Evolutionary conservation across 1,284 basidiomycete genomes (phyloP).

Genomic region (Puccinia horiana): DNA sequence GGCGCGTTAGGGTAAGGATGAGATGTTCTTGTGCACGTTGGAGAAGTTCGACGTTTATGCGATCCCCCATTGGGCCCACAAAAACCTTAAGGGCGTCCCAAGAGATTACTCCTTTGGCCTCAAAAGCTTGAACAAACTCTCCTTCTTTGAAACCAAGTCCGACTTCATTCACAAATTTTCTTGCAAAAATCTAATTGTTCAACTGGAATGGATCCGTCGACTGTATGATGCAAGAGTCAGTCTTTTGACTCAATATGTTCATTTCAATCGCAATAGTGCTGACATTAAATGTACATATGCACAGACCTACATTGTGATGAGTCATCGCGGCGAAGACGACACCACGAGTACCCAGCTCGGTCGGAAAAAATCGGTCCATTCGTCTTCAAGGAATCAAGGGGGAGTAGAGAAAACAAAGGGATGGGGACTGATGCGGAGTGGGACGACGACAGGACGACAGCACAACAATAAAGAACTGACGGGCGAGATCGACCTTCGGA

Average conservation of each 20-base stretch:
- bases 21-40: conserved; percentile 46
- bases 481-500: neutral
- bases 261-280: too few species aligned
- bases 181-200: conserved; percentile 14
- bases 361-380: neutral
- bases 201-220: conserved; percentile 47
- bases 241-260: neutral
- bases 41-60: conserved; percentile 45
- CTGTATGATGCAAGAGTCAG: conserved; percentile 49
- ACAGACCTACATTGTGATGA: conserved; percentile 12
- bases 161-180: conserved; percentile 45
- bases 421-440: neutral
- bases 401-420: neutral
- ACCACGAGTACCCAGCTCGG: neutral
- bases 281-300: neutral
- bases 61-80: conserved; percentile 18
- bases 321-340: conserved; percentile 1
- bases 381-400: neutral
- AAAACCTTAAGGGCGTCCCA: conserved; percentile 24
- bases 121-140: conserved; percentile 44
- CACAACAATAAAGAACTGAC: neutral
- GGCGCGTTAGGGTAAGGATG: conserved; percentile 49
- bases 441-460: neutral
- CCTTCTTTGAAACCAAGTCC: conserved; percentile 48
- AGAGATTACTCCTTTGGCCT: conserved; percentile 42